A percentile compares a stretch with the other conserved stretches of the same genome.
Evolutionary conservation across 805 yeast species (phyloP).

Genomic region (Candida yuanshanica): DNA sequence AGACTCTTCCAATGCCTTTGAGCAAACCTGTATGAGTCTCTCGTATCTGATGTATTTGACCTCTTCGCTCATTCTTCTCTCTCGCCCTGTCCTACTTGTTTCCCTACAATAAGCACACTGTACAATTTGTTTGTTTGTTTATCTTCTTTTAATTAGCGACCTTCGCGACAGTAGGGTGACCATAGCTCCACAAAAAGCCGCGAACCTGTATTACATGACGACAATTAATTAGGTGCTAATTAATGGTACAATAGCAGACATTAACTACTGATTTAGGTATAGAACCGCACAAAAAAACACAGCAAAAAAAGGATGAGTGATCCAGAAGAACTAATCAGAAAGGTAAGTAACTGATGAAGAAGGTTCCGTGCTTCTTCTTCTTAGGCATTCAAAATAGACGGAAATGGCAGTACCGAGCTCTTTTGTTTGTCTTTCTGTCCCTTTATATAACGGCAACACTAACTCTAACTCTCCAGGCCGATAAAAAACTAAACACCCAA

Average conservation of each 20-base stretch:
- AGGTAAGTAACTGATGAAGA: conserved; percentile 12
- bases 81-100: too few relatives aligned
- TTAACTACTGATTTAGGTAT: too few relatives aligned
- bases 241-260: too few relatives aligned
- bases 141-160: conserved; percentile 2
- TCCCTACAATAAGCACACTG: too few relatives aligned
- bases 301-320: conserved; percentile 30
- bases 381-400: background rate
- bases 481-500: conserved; percentile 61
- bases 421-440: conserved; percentile 22
- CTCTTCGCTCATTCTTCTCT: conserved; percentile 9
- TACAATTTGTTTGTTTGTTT: conserved; percentile 11
- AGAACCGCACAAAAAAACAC: too few relatives aligned
- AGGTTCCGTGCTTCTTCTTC: background rate
- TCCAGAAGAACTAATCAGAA: conserved; percentile 37
- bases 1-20: conserved; percentile 47
- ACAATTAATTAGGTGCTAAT: too few relatives aligned
- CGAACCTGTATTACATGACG: too few relatives aligned
- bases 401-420: conserved; percentile 13
- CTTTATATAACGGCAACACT: background rate
- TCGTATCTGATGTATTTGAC: conserved; percentile 34
- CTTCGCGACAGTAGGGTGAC: background rate
- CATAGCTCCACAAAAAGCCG: too few relatives aligned
- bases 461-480: conserved; percentile 50
- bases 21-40: conserved; percentile 41